Conservation (phyloP, 495 filamentous ascomycete genomes). For the Talaromyces borbonicus region DNA sequence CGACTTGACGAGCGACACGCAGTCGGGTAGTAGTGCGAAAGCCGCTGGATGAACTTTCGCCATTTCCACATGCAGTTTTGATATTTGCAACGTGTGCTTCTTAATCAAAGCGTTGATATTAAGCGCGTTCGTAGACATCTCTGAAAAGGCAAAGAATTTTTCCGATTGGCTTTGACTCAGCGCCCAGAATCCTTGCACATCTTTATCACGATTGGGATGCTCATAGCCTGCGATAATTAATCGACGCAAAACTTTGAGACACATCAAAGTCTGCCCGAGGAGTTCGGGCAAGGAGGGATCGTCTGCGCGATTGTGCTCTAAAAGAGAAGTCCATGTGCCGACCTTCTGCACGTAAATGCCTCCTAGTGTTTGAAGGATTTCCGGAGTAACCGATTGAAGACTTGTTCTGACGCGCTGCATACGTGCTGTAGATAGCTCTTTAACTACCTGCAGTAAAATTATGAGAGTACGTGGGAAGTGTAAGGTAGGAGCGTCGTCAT, state of each 20-base stretch:
- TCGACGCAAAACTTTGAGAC: constrained; percentile 70
- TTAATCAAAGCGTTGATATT: constrained; percentile 46
- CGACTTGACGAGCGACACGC: constrained; percentile 58
- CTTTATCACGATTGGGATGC: constrained; percentile 63
- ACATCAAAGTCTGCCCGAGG: constrained; percentile 64
- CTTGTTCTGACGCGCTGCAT: constrained; percentile 57
- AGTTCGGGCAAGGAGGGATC: constrained; percentile 47
- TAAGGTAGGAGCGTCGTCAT: constrained; percentile 34
- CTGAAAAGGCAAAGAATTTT: constrained; percentile 45
- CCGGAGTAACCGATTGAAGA: constrained; percentile 66
- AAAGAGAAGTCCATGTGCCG: constrained; percentile 54
- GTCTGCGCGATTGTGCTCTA: constrained; percentile 45
- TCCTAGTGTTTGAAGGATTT: constrained; percentile 67
- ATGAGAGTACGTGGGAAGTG: constrained; percentile 62
- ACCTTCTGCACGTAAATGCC: constrained; percentile 68
- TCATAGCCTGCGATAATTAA: constrained; percentile 76
- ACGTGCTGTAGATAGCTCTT: constrained; percentile 76
- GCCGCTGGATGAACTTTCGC: constrained; percentile 60
- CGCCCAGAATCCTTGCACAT: constrained; percentile 69
- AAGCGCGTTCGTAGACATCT: constrained; percentile 15
- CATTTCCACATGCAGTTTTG: constrained; percentile 88
- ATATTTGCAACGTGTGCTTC: constrained; percentile 78
- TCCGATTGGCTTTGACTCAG: constrained; percentile 61
- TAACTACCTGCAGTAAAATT: constrained; percentile 74
- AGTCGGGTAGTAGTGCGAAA: constrained; percentile 71